These are phyloP conservation scores for Diophrys appendiculata DNA, from an alignment of 73 alveolate species.

Conservation along the genomic window DNA sequence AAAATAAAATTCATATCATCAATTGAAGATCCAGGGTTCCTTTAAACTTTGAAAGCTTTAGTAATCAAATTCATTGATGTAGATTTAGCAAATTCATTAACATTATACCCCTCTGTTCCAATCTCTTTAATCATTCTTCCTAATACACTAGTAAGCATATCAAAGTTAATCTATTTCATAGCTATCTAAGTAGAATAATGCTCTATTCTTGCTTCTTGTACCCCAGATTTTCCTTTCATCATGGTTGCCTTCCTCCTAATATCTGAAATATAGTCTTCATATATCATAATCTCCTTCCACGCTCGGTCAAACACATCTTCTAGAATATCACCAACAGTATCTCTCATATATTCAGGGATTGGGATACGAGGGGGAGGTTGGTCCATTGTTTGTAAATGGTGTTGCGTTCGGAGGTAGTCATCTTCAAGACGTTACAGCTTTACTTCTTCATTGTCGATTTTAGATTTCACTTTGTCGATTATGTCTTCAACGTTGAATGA, in stretches of 20 bases:
- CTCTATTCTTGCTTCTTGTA: slow-evolving; percentile 65
- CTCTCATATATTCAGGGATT: slow-evolving; percentile 30
- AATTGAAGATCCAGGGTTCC: slow-evolving; percentile 4
- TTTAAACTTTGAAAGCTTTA: slow-evolving; percentile 50
- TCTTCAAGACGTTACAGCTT: not conserved
- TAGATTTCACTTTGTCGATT: slow-evolving; percentile 17
- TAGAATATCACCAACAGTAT: slow-evolving; percentile 7
- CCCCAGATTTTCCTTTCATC: slow-evolving; percentile 29
- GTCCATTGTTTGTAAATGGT: not conserved
- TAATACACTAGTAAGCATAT: slow-evolving; percentile 29
- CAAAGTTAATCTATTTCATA: slow-evolving; percentile 49
- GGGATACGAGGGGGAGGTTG: slow-evolving; percentile 6
- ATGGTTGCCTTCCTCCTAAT: slow-evolving; percentile 38
- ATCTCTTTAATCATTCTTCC: slow-evolving; percentile 48
- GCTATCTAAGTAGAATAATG: slow-evolving; percentile 40
- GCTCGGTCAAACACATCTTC: slow-evolving; percentile 48
- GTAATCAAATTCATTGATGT: slow-evolving; percentile 52
- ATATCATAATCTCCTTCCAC: slow-evolving; percentile 31
- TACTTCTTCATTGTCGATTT: not conserved
- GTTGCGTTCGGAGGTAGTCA: not conserved
- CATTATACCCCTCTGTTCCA: slow-evolving; percentile 36
- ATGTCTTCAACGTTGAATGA: slow-evolving; percentile 8
- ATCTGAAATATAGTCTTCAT: slow-evolving; percentile 45
- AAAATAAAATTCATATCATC: not conserved
- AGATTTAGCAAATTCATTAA: slow-evolving; percentile 64